Conservation (phyloP, 495 filamentous ascomycete genomes). For the Chaetomium cochliodes region DNA sequence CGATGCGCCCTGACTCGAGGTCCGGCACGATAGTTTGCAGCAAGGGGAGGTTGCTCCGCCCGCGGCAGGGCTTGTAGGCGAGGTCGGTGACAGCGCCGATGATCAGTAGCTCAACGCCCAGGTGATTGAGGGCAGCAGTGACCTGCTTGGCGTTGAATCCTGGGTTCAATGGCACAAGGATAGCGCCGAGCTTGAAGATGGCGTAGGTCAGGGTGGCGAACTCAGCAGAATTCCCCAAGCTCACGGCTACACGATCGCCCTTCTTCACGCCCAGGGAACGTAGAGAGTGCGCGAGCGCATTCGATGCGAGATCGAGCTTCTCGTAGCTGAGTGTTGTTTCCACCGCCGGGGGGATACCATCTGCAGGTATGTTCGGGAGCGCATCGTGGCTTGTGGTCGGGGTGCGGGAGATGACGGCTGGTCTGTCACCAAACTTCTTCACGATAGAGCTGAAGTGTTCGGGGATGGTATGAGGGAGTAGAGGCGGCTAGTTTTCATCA, state of each 20-base stretch:
- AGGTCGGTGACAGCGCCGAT: constrained; percentile 85
- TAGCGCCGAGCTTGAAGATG: constrained; percentile 86
- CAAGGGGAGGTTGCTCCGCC: constrained; percentile 69
- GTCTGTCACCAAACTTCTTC: constrained; percentile 70
- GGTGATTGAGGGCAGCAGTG: constrained; percentile 70
- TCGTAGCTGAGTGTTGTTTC: constrained; percentile 66
- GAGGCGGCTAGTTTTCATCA: constrained; percentile 26
- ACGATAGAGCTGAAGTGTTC: constrained; percentile 64
- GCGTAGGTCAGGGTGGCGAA: constrained; percentile 82
- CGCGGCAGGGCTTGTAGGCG: constrained; percentile 67
- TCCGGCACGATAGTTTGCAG: constrained; percentile 64
- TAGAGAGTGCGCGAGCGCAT: constrained; percentile 71
- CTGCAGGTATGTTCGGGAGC: constrained; percentile 18
- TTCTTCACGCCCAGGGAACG: constrained; percentile 72
- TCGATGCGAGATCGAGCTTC: constrained; percentile 70
- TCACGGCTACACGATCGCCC: constrained; percentile 83
- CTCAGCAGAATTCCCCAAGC: constrained; percentile 81
- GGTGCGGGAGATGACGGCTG: constrained; percentile 54
- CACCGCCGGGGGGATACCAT: constrained; percentile 27
- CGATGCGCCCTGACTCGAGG: constrained; percentile 50
- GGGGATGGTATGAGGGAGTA: constrained; percentile 60
- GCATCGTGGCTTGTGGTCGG: constrained; percentile 29
- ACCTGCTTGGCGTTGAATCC: constrained; percentile 83
- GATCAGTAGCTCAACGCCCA: constrained; percentile 72
- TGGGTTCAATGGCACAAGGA: constrained; percentile 90